Conservation (phyloP, 805 yeast genomes). For the Candida chauliodis region DNA sequence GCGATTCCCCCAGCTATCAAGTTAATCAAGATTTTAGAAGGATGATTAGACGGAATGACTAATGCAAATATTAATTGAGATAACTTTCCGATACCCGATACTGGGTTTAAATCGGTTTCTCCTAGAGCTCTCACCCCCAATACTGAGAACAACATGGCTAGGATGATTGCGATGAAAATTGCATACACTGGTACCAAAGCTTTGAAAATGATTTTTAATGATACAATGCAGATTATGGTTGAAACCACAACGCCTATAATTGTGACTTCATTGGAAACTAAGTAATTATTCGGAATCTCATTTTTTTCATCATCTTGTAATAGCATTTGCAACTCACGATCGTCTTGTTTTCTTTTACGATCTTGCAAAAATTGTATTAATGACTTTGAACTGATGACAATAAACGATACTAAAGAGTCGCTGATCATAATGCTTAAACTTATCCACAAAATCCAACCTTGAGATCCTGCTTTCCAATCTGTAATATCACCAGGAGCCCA, state of each 20-base stretch:
- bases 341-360: background rate
- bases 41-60: constrained; percentile 67
- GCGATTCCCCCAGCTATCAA: constrained; percentile 95
- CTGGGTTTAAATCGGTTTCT: constrained; percentile 95
- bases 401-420: constrained; percentile 80
- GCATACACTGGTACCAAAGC: constrained; percentile 68
- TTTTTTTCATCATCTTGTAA: constrained; percentile 4
- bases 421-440: constrained; percentile 90
- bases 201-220: constrained; percentile 70
- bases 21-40: constrained; percentile 80
- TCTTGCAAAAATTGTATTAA: constrained; percentile 11
- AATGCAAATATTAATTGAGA: constrained; percentile 87
- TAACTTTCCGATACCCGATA: constrained; percentile 91
- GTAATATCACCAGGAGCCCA: constrained; percentile 92
- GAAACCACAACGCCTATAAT: constrained; percentile 62
- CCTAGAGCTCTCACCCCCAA: constrained; percentile 93
- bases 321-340: constrained; percentile 2
- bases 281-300: constrained; percentile 26
- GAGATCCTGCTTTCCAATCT: constrained; percentile 92
- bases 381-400: constrained; percentile 54
- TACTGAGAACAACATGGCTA: constrained; percentile 78
- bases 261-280: constrained; percentile 50
- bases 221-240: constrained; percentile 59
- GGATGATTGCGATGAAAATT: constrained; percentile 58
- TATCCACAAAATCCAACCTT: constrained; percentile 97